Evolutionary conservation across 2,329 filamentous ascomycete species (phyloP).

Genomic region (Trematosphaeria pertusa): DNA sequence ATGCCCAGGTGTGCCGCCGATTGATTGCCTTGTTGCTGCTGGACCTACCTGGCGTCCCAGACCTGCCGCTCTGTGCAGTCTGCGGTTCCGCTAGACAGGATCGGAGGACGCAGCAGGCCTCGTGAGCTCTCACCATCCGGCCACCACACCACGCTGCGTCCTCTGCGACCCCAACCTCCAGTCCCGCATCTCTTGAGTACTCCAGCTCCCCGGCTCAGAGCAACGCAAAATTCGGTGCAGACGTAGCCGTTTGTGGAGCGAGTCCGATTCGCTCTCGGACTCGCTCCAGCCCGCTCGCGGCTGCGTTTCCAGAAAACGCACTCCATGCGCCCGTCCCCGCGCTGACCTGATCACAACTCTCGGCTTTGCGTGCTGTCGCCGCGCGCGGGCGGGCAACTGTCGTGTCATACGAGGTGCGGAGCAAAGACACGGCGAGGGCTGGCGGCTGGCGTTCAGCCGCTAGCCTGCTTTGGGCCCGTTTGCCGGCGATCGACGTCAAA

Average conservation of each 20-base stretch:
- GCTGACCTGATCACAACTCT: neutral
- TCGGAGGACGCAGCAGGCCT: neutral
- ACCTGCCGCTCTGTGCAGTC: neutral
- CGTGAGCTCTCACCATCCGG: neutral
- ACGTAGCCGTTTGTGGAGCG: too few relatives aligned
- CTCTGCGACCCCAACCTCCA: too few relatives aligned
- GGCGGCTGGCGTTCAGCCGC: slow-evolving; percentile 12
- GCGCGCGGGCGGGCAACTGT: neutral
- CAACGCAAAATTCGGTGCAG: too few relatives aligned
- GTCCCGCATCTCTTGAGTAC: neutral
- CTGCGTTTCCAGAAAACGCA: slow-evolving; percentile 6
- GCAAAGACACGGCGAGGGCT: slow-evolving; percentile 17
- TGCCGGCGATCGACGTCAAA: slow-evolving; percentile 20
- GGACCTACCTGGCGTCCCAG: neutral
- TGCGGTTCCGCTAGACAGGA: neutral
- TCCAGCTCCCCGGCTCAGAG: too few relatives aligned
- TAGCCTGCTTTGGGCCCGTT: slow-evolving; percentile 13
- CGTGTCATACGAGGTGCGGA: slow-evolving; percentile 6
- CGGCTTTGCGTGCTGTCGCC: neutral
- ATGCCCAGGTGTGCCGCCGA: neutral
- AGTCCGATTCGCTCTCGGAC: too few relatives aligned
- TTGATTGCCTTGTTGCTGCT: neutral
- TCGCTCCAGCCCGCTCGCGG: too few relatives aligned
- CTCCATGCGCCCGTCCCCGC: neutral
- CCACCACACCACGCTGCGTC: too few relatives aligned